Evolutionary conservation across 108 stramenopile genomes (phyloP).

Genomic region (Nitzschia sp.): DNA sequence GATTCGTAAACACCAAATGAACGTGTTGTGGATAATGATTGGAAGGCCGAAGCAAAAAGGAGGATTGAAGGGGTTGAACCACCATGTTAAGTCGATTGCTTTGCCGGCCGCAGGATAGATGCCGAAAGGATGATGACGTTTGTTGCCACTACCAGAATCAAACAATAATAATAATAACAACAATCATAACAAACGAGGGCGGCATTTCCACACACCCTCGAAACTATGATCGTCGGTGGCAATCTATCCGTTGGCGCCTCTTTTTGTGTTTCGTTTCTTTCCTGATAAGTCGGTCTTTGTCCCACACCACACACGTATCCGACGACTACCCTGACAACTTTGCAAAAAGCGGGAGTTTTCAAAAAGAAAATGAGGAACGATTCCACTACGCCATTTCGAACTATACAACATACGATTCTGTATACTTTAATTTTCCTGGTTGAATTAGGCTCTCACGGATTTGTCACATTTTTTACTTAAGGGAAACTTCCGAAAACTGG

Average conservation of each 20-base stretch:
- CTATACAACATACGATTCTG: too few relatives aligned
- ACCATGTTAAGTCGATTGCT: neutral
- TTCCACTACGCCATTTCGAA: too few relatives aligned
- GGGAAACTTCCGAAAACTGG: too few relatives aligned
- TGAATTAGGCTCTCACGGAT: too few relatives aligned
- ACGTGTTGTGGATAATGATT: neutral
- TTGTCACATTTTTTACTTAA: too few relatives aligned
- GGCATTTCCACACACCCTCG: neutral
- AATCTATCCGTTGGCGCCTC: too few relatives aligned
- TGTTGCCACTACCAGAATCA: neutral
- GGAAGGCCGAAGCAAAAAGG: constrained; percentile 9
- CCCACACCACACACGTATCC: neutral
- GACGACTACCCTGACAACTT: neutral
- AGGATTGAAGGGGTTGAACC: neutral
- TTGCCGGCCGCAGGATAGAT: neutral
- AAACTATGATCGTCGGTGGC: neutral
- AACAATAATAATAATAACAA: neutral
- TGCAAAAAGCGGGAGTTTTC: constrained; percentile 1
- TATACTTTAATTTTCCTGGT: too few relatives aligned
- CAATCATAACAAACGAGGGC: neutral
- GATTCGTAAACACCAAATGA: neutral
- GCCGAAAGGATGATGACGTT: neutral
- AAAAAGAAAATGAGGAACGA: too few relatives aligned
- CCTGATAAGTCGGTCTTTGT: too few relatives aligned
- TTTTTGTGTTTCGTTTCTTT: too few relatives aligned